Evolutionary conservation across 306 rosid species (phyloP).

Genomic region (Begonia fuchsioides): DNA sequence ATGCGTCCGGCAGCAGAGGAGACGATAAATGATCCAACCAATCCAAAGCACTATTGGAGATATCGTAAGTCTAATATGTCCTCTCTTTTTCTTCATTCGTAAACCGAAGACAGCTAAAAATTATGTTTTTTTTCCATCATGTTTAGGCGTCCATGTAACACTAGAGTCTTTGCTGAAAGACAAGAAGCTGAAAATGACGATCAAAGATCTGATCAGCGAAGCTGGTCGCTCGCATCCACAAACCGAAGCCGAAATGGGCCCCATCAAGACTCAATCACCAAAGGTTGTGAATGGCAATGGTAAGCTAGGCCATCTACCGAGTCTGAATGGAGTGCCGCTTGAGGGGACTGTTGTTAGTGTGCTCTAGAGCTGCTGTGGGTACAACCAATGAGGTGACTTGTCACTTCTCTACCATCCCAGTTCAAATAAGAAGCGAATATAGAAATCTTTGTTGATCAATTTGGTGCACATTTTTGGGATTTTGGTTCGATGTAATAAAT

Average conservation of each 20-base stretch:
- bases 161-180: conserved; percentile 70
- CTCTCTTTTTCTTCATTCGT: neutral
- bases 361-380: too few species aligned
- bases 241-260: conserved; percentile 18
- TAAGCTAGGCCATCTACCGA: conserved; percentile 11
- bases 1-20: conserved; percentile 77
- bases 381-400: conserved; percentile 1
- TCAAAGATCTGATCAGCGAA: conserved; percentile 46
- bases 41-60: conserved; percentile 98
- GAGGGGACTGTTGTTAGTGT: conserved; percentile 9
- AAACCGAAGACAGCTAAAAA: neutral
- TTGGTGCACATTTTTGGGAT: too few species aligned
- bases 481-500: too few species aligned
- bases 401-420: neutral
- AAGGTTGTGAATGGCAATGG: conserved; percentile 10
- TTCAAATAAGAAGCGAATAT: too few species aligned
- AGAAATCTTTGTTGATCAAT: too few species aligned
- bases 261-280: conserved; percentile 15
- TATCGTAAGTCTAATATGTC: conserved; percentile 43
- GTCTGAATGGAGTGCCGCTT: conserved; percentile 12
- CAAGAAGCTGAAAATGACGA: conserved; percentile 33
- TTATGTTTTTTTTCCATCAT: neutral
- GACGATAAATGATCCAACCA: conserved; percentile 91
- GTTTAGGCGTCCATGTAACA: conserved; percentile 72
- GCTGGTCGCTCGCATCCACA: conserved; percentile 62